phyloP scores from a whole-genome alignment of 345 rosid genomes.

The Punica granatum region DNA sequence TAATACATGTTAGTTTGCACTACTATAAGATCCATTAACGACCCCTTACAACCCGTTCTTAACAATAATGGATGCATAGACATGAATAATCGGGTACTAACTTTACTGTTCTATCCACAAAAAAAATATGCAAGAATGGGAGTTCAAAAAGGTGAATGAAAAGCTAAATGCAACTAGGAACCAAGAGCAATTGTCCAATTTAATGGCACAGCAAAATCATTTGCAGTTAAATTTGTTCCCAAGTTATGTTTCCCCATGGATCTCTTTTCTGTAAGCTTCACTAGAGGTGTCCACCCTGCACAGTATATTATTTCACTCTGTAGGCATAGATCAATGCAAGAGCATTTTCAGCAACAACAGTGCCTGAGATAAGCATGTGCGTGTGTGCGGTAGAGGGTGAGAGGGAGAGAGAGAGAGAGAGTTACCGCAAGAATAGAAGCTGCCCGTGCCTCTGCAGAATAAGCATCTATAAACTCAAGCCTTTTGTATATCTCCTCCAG shows the following conservation, averaged over 20 bases:
- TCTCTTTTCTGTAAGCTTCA: background rate
- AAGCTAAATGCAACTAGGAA: background rate
- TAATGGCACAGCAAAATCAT: background rate
- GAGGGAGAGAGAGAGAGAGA: constrained; percentile 3
- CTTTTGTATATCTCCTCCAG: constrained; percentile 91
- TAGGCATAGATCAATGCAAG: background rate
- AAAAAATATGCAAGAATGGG: background rate
- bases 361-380: background rate
- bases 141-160: background rate
- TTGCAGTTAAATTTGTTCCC: background rate
- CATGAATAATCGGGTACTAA: background rate
- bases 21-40: background rate
- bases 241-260: background rate
- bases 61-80: background rate
- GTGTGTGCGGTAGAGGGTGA: background rate
- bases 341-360: background rate
- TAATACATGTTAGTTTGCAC: constrained; percentile 3
- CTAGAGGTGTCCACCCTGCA: background rate
- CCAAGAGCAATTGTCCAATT: background rate
- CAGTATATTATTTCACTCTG: background rate
- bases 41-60: background rate
- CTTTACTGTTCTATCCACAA: background rate
- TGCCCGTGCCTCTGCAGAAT: constrained; percentile 94
- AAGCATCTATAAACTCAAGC: constrained; percentile 84
- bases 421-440: constrained; percentile 95